These are phyloP conservation scores for Kluyveromyces sp. DNA, from an alignment of 1,139 yeast genomes.

Conservation along the genomic window DNA sequence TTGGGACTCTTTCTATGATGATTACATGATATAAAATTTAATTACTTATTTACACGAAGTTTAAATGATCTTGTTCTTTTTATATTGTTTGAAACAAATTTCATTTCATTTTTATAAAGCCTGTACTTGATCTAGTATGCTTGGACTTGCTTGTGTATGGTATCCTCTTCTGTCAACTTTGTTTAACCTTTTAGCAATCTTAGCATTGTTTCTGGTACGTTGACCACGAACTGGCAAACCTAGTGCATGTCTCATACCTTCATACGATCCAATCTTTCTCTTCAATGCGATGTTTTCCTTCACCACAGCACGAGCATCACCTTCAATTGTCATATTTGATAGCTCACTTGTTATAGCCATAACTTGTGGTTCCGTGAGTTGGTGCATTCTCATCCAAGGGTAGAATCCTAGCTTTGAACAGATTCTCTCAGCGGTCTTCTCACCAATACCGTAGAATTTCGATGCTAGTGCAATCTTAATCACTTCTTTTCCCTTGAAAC, in stretches of 20 bases:
- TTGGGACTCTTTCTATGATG: slow-evolving; percentile 40
- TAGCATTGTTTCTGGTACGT: slow-evolving; percentile 82
- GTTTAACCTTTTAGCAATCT: slow-evolving; percentile 82
- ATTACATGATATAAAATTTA: slow-evolving; percentile 24
- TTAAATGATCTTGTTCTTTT: background rate
- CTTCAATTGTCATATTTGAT: slow-evolving; percentile 75
- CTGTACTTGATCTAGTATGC: background rate
- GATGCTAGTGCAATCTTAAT: slow-evolving; percentile 61
- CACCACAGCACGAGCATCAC: slow-evolving; percentile 71
- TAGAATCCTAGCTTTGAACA: slow-evolving; percentile 87
- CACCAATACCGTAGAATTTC: slow-evolving; percentile 81
- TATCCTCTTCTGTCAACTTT: slow-evolving; percentile 58
- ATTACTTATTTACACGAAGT: slow-evolving; percentile 3
- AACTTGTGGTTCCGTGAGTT: slow-evolving; percentile 79
- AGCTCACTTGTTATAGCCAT: slow-evolving; percentile 83
- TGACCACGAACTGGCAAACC: slow-evolving; percentile 94
- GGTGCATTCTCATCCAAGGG: slow-evolving; percentile 92
- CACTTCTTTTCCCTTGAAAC: slow-evolving; percentile 49
- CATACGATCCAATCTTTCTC: slow-evolving; percentile 75
- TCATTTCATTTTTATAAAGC: background rate
- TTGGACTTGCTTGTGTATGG: slow-evolving; percentile 13
- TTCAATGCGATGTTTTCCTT: slow-evolving; percentile 74
- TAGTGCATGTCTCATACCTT: slow-evolving; percentile 83
- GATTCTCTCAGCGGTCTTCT: slow-evolving; percentile 60
- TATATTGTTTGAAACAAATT: background rate